phyloP scores from a whole-genome alignment of 768 basidiomycete genomes.

The Dioszegia aurantiaca region DNA sequence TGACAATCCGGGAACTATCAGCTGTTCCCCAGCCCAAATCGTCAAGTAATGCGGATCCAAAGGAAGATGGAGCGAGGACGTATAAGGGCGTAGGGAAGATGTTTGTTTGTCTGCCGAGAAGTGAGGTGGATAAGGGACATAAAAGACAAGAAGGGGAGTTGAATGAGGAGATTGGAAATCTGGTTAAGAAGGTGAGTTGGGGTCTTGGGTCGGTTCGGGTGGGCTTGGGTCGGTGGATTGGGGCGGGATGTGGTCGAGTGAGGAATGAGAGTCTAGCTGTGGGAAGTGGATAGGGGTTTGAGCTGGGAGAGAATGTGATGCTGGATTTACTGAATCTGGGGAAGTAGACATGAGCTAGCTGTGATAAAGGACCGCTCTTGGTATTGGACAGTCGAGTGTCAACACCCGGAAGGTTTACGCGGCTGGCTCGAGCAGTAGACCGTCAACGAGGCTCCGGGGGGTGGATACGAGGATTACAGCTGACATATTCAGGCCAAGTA shows the following conservation, averaged over 20 bases:
- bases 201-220: not conserved
- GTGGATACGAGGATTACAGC: too few relatives aligned
- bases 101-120: constrained; percentile 84
- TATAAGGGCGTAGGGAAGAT: constrained; percentile 97
- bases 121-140: constrained; percentile 72
- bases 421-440: too few relatives aligned
- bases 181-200: constrained; percentile 75
- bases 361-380: too few relatives aligned
- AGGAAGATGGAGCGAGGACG: constrained; percentile 61
- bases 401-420: too few relatives aligned
- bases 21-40: constrained; percentile 54
- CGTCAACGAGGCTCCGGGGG: too few relatives aligned
- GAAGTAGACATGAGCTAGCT: too few relatives aligned
- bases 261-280: not conserved
- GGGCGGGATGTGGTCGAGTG: not conserved
- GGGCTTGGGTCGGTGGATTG: not conserved
- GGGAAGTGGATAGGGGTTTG: too few relatives aligned
- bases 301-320: too few relatives aligned
- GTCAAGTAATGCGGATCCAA: constrained; percentile 48
- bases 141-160: constrained; percentile 76
- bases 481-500: constrained; percentile 63
- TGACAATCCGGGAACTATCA: constrained; percentile 79
- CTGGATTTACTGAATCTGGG: too few relatives aligned
- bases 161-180: constrained; percentile 72
- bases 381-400: too few relatives aligned